These are phyloP conservation scores for Termitomyces sp. DNA, from an alignment of 768 basidiomycete genomes.

Conservation along the genomic window DNA sequence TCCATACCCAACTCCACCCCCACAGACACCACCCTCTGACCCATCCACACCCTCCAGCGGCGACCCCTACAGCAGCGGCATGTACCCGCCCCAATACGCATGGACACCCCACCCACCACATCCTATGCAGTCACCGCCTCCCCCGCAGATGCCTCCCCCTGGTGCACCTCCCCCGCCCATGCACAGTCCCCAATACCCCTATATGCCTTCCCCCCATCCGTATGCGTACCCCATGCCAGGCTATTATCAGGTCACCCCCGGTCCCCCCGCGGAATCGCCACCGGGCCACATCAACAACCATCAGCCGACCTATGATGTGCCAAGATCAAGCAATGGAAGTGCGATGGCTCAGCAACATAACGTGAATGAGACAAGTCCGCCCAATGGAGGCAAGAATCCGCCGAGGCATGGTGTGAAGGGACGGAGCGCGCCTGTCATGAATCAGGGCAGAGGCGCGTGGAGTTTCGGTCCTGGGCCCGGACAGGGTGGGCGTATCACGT, in stretches of 20 bases:
- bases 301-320: slow-evolving; percentile 22
- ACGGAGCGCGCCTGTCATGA: slow-evolving; percentile 24
- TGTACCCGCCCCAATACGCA: slow-evolving; percentile 29
- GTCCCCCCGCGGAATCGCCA: slow-evolving; percentile 22
- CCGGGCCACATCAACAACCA: slow-evolving; percentile 15
- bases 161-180: slow-evolving; percentile 21
- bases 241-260: slow-evolving; percentile 21
- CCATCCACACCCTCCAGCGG: slow-evolving; percentile 22
- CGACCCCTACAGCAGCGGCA: slow-evolving; percentile 28
- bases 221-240: slow-evolving; percentile 23
- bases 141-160: slow-evolving; percentile 21
- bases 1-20: slow-evolving; percentile 31
- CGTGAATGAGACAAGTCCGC: background rate
- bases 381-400: slow-evolving; percentile 27
- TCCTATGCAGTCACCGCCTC: slow-evolving; percentile 26
- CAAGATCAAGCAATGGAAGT: slow-evolving; percentile 21
- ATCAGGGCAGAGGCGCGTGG: slow-evolving; percentile 44
- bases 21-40: slow-evolving; percentile 26
- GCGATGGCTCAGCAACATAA: slow-evolving; percentile 12
- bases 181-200: slow-evolving; percentile 27
- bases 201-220: slow-evolving; percentile 24
- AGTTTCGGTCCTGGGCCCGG: slow-evolving; percentile 64
- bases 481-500: slow-evolving; percentile 35
- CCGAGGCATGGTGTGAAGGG: slow-evolving; percentile 24
- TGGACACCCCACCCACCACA: slow-evolving; percentile 31